Conservation (phyloP, 2,329 filamentous ascomycete species). For the Botrytis paeoniae region DNA sequence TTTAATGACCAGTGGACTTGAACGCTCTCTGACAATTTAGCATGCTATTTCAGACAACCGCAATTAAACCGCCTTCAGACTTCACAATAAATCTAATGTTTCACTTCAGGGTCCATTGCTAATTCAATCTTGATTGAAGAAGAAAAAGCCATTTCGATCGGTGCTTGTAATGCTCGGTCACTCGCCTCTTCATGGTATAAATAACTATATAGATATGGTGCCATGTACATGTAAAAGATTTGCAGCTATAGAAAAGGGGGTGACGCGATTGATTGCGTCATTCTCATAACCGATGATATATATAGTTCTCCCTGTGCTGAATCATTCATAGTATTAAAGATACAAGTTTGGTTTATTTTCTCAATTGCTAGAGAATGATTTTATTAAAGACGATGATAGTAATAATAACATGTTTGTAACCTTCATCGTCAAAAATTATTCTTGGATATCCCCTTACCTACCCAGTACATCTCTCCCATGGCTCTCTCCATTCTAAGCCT, state of each 20-base stretch:
- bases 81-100: background rate
- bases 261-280: background rate
- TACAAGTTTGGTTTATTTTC: background rate
- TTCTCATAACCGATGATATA: background rate
- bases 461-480: constrained; percentile 58
- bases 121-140: no score
- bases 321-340: background rate
- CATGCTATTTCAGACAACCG: background rate
- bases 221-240: background rate
- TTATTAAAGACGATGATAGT: background rate
- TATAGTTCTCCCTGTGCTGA: background rate
- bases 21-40: background rate
- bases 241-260: background rate
- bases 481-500: constrained; percentile 65
- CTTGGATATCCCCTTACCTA: background rate
- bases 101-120: background rate
- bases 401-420: background rate
- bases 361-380: background rate
- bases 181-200: background rate
- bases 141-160: no score
- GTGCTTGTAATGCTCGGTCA: background rate
- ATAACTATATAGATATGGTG: background rate
- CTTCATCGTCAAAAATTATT: background rate
- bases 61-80: background rate
- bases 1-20: no score